Conservation (phyloP, 768 basidiomycete genomes). For the Filobasidium wieringae region DNA sequence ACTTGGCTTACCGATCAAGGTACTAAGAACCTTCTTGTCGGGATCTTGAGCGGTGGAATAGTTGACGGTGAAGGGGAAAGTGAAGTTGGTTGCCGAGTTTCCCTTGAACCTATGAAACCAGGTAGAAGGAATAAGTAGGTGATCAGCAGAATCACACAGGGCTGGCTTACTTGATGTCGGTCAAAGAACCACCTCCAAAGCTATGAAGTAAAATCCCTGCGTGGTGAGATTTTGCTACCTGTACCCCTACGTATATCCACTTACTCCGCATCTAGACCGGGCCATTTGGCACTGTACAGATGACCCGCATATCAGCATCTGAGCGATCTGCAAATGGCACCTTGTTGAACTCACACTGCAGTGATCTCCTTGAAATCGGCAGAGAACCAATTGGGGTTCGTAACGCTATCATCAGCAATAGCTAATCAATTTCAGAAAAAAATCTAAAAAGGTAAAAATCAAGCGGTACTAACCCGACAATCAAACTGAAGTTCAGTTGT, state of each 20-base stretch:
- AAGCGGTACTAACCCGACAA: conserved; percentile 22
- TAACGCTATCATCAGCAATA: conserved; percentile 14
- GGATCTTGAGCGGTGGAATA: conserved; percentile 33
- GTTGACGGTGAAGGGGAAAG: conserved; percentile 35
- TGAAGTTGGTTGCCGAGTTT: conserved; percentile 27
- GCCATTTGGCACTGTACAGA: conserved; percentile 3
- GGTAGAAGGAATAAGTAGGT: background rate
- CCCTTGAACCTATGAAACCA: conserved; percentile 21
- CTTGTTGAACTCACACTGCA: conserved; percentile 17
- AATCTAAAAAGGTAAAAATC: background rate
- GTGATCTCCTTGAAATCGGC: conserved; percentile 33
- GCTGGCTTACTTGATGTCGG: conserved; percentile 28
- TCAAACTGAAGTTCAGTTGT: conserved; percentile 27
- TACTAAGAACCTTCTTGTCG: conserved; percentile 28
- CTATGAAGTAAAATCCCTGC: conserved; percentile 23
- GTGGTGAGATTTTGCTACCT: background rate
- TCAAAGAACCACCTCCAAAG: conserved; percentile 32
- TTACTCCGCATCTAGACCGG: conserved; percentile 5
- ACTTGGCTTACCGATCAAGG: conserved; percentile 29
- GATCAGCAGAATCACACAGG: too few relatives aligned
- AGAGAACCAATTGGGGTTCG: conserved; percentile 39
- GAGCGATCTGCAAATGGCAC: background rate
- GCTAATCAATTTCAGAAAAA: background rate
- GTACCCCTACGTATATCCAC: background rate
- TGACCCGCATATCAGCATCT: background rate